Base-by-base conservation (phyloP, 768 basidiomycete genomes). In the Cantharellus anzutake region DNA sequence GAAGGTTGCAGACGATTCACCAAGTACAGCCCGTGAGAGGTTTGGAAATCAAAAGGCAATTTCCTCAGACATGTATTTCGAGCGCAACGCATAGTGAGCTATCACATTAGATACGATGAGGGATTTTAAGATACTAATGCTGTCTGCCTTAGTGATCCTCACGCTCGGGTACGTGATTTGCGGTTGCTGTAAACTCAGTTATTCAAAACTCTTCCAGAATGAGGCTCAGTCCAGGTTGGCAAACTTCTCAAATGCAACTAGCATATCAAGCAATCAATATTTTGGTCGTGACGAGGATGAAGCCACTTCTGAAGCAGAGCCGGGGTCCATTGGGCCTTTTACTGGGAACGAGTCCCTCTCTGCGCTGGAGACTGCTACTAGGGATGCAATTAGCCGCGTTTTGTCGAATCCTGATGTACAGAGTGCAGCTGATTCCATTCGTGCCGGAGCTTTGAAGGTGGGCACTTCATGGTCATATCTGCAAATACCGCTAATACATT, bases 21-120 rank as follows among this genome's bases (percentile, higher is more conserved):
- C 82, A 0, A 91, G 81, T 3, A 80, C 79, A 16, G 94, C 96
- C 1, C 81, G 92, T 60, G 85, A 93, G 4, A 89, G 87, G 66
- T 99, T 98, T 69, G 88, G 90, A 2, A 70, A 67, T 61, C 96
- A 98, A 69, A 99, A 97, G 68, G 91, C 80, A 59, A 99, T 99
- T 69, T 97, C 93, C 3, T 94, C 91, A 2, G 96, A 98, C 67
- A 91, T 92, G 87, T 97, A 84, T 75, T 98, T 98, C 69, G 90
- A 84, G 34, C 80, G 94, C 48, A 85, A 86, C 56, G 70, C 81
- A 29, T 97, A 96, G 71, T 93, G 98, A 67, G 80, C 88, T 2
- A 37, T 37, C 20, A 29, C 20, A 29, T 29, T 29, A 29, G 20
- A 29, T 29, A 29, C 20, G 20, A 29, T 29, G 20, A 29, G 20